phyloP scores from a whole-genome alignment of 768 basidiomycete genomes.

The Russula dissimulans region DNA sequence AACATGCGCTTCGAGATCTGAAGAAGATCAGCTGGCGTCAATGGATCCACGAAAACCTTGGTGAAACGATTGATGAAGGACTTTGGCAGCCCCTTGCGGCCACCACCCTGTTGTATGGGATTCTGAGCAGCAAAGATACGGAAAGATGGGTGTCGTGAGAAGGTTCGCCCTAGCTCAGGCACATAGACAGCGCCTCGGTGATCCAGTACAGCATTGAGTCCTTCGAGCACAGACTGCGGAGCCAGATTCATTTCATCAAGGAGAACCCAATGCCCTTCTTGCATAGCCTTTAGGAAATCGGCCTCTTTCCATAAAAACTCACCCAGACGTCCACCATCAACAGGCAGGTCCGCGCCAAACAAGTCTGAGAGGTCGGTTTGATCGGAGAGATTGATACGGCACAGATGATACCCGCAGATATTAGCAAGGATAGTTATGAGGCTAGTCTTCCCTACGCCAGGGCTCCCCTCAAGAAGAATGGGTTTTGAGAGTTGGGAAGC shows the following conservation, averaged over 20 bases:
- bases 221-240: constrained; percentile 92
- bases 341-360: constrained; percentile 92
- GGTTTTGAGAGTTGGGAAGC: constrained; percentile 88
- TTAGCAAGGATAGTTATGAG: constrained; percentile 81
- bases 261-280: constrained; percentile 95
- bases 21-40: constrained; percentile 66
- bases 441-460: constrained; percentile 97
- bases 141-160: constrained; percentile 84
- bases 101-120: constrained; percentile 91
- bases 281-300: constrained; percentile 86
- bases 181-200: constrained; percentile 93
- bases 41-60: constrained; percentile 89
- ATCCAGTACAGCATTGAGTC: constrained; percentile 91
- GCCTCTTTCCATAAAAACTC: constrained; percentile 98
- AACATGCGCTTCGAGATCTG: constrained; percentile 70
- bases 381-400: constrained; percentile 94
- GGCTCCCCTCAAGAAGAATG: constrained; percentile 92
- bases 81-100: constrained; percentile 93
- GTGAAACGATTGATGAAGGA: constrained; percentile 98
- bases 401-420: constrained; percentile 66
- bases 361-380: constrained; percentile 95
- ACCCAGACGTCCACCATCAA: constrained; percentile 82
- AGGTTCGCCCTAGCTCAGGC: constrained; percentile 87
- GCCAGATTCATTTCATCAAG: constrained; percentile 99
- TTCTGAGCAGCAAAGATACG: constrained; percentile 98